Base-by-base conservation (phyloP, 1,284 basidiomycete genomes). In the Leucoagaricus sp. region DNA sequence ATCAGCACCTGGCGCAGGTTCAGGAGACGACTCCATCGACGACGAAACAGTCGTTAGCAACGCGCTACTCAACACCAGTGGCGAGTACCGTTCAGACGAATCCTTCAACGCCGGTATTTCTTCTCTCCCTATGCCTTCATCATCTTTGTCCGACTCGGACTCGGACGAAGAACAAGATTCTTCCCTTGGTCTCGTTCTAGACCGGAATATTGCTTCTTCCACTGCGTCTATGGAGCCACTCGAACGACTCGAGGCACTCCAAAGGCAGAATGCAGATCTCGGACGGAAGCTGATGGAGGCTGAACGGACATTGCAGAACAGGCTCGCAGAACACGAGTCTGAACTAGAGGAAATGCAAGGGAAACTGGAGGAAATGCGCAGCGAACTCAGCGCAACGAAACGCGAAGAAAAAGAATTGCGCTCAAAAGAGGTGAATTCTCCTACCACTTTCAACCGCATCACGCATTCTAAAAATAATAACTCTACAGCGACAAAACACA, bases 401-500 rank as follows among this genome's bases (percentile, higher is more conserved):
- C 81, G 90, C 44, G 92, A 96, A 63, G 93, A 96, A 71, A 95
- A 96, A 73, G 94, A 96, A 65, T 70, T 94, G 60, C 79, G 90
- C 46, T 77, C 81, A 10, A 94, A 94, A 71, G 94, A 96, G 77
- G 87, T 88, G 51, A 51, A 28, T 12, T 15, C 17, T 19, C 4
- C 21, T 40, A 9, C 31, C 21, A 23, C 40, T 9, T 25, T 38
- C 6, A 29, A 49, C 59, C 45, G 5, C 44, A 55, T 36, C 46
- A 31, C 2, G 4, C 29, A 29, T 19, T 12, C 47, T 49, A 19
- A 38, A 15, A 19, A 3, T 8, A 58, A 60, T 51, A 26, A n/a
- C 45, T 64, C n/a, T n/a, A n/a, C n/a, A 87, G 85, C 81, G 86
- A 48, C 76, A 79, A 65, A 86, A 81, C 64, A 78, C 76, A 49